Evolutionary conservation across 352 stramenopile genomes (phyloP).

Genomic region (Phytophthora pseudosyringae): DNA sequence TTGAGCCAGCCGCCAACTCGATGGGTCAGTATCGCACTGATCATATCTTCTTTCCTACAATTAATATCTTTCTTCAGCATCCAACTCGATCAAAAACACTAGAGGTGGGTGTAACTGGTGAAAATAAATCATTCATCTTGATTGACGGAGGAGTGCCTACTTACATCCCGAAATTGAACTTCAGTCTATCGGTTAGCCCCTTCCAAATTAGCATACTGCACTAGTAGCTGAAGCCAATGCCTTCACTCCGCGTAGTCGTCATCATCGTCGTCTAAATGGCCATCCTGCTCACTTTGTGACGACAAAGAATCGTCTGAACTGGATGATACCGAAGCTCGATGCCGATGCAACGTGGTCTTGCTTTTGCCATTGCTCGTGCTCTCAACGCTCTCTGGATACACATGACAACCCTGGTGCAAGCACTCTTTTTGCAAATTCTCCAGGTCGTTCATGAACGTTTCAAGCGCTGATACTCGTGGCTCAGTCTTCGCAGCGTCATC

Average conservation of each 20-base stretch:
- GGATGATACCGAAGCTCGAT: conserved; percentile 34
- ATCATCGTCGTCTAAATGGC: conserved; percentile 39
- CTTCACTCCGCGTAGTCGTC: conserved; percentile 38
- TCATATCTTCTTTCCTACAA: too few relatives aligned
- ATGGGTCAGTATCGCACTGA: too few relatives aligned
- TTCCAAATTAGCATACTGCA: not conserved
- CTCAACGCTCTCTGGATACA: conserved; percentile 40
- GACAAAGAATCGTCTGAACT: conserved; percentile 49
- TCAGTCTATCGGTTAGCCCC: not conserved
- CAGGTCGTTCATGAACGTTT: conserved; percentile 48
- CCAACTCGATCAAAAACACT: too few relatives aligned
- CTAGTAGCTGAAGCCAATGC: not conserved
- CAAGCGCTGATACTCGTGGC: conserved; percentile 31
- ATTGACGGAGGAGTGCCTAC: not conserved
- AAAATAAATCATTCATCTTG: too few relatives aligned
- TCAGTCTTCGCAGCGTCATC: conserved; percentile 5
- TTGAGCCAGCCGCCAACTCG: too few relatives aligned
- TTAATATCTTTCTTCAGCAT: too few relatives aligned
- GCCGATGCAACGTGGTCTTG: conserved; percentile 18
- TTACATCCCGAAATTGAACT: not conserved
- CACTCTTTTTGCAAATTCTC: conserved; percentile 41
- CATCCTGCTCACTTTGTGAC: conserved; percentile 41
- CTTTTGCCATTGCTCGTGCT: conserved; percentile 26
- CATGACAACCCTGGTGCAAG: conserved; percentile 43
- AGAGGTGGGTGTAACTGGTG: too few relatives aligned